Conservation (phyloP, 176 grass and related monocot species). For the Bonia amplexicaulis region DNA sequence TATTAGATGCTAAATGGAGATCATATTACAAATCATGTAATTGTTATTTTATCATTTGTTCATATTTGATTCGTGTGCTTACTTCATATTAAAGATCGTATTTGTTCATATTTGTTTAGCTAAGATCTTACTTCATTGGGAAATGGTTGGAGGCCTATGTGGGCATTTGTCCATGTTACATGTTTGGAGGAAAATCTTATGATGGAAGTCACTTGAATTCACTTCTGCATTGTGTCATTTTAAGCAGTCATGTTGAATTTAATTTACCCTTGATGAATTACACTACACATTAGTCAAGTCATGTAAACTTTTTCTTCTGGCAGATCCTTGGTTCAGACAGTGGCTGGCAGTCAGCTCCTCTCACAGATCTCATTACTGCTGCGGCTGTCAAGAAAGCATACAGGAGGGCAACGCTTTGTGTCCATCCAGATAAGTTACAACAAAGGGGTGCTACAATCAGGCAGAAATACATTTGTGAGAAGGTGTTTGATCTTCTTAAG, state of each 20-base stretch:
- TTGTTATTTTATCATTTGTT: background rate
- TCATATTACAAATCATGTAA: background rate
- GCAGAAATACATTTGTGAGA: constrained; percentile 97
- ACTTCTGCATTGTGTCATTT: constrained; percentile 15
- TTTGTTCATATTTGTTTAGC: background rate
- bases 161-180: background rate
- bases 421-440: constrained; percentile 98
- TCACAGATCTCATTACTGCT: constrained; percentile 91
- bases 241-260: constrained; percentile 2
- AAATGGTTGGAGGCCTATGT: background rate
- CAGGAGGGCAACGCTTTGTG: constrained; percentile 91
- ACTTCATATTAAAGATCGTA: background rate
- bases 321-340: constrained; percentile 89
- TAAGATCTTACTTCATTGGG: background rate
- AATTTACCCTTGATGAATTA: background rate
- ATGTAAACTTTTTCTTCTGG: constrained; percentile 3
- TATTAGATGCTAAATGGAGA: background rate
- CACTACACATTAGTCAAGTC: background rate
- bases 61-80: background rate
- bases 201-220: constrained; percentile 12
- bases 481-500: constrained; percentile 99
- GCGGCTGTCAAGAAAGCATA: constrained; percentile 86
- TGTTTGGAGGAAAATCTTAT: background rate
- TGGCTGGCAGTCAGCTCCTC: constrained; percentile 89
- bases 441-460: constrained; percentile 88